Conservation (phyloP, 306 rosid species). For the Sphenostylis stenocarpa region DNA sequence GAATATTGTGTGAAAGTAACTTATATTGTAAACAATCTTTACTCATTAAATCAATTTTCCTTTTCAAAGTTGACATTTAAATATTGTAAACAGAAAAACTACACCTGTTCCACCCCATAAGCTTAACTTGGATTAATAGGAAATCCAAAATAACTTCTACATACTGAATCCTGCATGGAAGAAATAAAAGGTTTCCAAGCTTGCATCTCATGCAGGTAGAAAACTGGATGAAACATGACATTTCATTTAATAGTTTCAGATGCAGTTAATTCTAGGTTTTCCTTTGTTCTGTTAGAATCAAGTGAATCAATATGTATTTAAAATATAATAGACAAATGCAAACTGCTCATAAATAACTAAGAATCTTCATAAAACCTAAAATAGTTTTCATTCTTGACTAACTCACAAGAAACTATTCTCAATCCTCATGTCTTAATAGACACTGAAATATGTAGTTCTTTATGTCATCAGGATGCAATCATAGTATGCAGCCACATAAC, state of each 20-base stretch:
- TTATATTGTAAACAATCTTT: too few relatives aligned
- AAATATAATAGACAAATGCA: slow-evolving; percentile 9
- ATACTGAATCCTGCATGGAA: not conserved
- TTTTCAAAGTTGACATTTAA: not conserved
- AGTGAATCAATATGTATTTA: not conserved
- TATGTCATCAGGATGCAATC: slow-evolving; percentile 22
- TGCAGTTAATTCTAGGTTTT: not conserved
- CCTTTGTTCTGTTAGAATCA: not conserved
- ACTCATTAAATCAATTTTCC: not conserved
- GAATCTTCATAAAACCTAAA: slow-evolving; percentile 25
- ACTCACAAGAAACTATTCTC: slow-evolving; percentile 13
- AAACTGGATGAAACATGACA: not conserved
- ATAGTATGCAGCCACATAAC: slow-evolving; percentile 22
- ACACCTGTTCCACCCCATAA: too few relatives aligned
- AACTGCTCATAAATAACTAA: not conserved
- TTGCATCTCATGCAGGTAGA: not conserved
- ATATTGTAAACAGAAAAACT: not conserved
- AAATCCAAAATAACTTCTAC: not conserved
- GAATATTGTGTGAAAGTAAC: too few relatives aligned
- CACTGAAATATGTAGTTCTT: slow-evolving; percentile 15
- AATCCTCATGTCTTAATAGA: slow-evolving; percentile 4
- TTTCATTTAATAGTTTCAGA: not conserved
- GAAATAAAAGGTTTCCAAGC: not conserved
- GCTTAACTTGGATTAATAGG: not conserved
- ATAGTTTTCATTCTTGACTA: slow-evolving; percentile 13